Base-by-base conservation (phyloP, 179 eudicot species). In the Silene noctiflora region DNA sequence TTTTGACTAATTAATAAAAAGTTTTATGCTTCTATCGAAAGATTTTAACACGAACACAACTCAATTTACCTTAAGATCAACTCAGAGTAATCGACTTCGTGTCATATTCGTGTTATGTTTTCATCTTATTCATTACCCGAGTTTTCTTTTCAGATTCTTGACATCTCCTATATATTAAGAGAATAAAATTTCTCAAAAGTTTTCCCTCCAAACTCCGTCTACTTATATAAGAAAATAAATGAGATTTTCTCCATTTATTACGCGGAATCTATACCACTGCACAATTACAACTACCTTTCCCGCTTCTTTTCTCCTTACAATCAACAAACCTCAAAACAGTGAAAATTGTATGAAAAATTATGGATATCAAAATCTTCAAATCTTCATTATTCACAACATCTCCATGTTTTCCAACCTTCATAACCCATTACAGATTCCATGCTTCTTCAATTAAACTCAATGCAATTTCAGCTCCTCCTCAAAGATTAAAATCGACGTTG, bases 201-300 rank as follows among this genome's bases (percentile, higher is more conserved):
- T n/a, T n/a, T n/a, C n/a, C n/a, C n/a, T n/a, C n/a, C n/a, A n/a
- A n/a, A n/a, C n/a, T n/a, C n/a, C n/a, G n/a, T n/a, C n/a, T n/a
- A n/a, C n/a, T n/a, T n/a, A n/a, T n/a, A n/a, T n/a, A n/a, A n/a
- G n/a, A n/a, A n/a, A n/a, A n/a, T n/a, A n/a, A n/a, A n/a, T n/a
- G n/a, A n/a, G n/a, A n/a, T n/a, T n/a, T n/a, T n/a, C n/a, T n/a
- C n/a, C n/a, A n/a, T n/a, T n/a, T n/a, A n/a, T n/a, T n/a, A n/a
- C n/a, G n/a, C n/a, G n/a, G n/a, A n/a, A n/a, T n/a, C n/a, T n/a
- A n/a, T n/a, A n/a, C n/a, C n/a, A n/a, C n/a, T n/a, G n/a, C n/a
- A n/a, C n/a, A n/a, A n/a, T n/a, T n/a, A n/a, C 67, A 70, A 70
- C 74, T 70, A 25, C 60, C 62, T 51, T 71, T 71, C 60, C 74